Conservation (phyloP, 2,329 filamentous ascomycete genomes). For the Trichophyton schoenleinii region DNA sequence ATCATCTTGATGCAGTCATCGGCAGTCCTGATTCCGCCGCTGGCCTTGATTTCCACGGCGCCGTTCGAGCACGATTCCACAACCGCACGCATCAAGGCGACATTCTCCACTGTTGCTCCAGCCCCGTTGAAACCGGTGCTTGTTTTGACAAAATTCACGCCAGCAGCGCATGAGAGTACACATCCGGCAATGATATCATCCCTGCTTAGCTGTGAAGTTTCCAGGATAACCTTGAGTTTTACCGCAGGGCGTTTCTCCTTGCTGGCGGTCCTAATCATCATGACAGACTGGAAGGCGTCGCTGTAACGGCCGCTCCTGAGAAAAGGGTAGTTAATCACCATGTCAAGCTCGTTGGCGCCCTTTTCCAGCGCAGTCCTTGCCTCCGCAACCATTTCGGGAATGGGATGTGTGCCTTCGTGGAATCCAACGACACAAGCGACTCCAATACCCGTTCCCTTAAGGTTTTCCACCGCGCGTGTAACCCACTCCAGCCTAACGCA, state of each 20-base stretch:
- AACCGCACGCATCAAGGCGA: conserved; percentile 42
- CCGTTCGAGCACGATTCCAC: conserved; percentile 32
- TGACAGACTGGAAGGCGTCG: conserved; percentile 42
- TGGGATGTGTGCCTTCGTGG: conserved; percentile 45
- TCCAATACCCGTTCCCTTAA: conserved; percentile 36
- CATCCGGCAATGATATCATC: conserved; percentile 43
- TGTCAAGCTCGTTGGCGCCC: conserved; percentile 46
- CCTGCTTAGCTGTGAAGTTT: conserved; percentile 41
- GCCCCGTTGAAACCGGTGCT: conserved; percentile 47
- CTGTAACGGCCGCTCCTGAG: conserved; percentile 36
- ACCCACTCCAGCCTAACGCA: conserved; percentile 46
- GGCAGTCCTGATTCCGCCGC: conserved; percentile 42
- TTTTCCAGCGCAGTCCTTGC: conserved; percentile 36
- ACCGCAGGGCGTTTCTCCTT: conserved; percentile 17
- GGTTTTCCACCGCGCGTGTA: conserved; percentile 36
- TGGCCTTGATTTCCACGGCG: conserved; percentile 43
- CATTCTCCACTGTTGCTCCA: conserved; percentile 41
- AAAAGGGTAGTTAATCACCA: conserved; percentile 45
- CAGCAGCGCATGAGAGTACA: conserved; percentile 40
- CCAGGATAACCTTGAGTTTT: conserved; percentile 46
- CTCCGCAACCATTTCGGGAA: conserved; percentile 41
- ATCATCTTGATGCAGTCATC: conserved; percentile 43
- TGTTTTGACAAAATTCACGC: conserved; percentile 49
- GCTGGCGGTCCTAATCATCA: conserved; percentile 36
- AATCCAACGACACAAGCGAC: conserved; percentile 50